Conservation (phyloP, 805 yeast species). For the Starmerella vitae region DNA sequence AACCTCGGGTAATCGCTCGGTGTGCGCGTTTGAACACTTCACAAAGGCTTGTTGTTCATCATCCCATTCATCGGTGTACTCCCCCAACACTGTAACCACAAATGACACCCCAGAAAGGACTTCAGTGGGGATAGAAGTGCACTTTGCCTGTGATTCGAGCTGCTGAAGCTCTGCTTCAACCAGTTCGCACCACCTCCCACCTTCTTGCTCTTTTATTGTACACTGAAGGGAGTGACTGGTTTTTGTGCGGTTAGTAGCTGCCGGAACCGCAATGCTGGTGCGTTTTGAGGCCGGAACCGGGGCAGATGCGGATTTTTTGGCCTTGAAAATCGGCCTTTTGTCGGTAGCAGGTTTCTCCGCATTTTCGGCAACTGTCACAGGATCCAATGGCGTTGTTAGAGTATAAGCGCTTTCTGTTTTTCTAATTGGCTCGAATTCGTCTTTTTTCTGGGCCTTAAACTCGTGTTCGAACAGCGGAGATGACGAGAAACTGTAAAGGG, state of each 20-base stretch:
- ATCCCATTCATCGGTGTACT: slow-evolving; percentile 11
- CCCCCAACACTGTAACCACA: slow-evolving; percentile 6
- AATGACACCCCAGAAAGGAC: slow-evolving; percentile 4
- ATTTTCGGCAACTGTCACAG: too few relatives aligned
- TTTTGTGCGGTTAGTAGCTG: slow-evolving; percentile 6
- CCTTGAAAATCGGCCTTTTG: too few relatives aligned
- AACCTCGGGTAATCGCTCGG: slow-evolving; percentile 4
- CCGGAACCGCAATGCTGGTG: slow-evolving; percentile 1
- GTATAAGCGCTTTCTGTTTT: too few relatives aligned
- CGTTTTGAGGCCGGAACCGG: background rate
- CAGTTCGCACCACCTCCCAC: too few relatives aligned
- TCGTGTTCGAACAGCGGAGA: slow-evolving; percentile 5
- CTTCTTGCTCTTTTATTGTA: background rate
- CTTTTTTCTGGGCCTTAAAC: background rate
- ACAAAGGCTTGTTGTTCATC: slow-evolving; percentile 4
- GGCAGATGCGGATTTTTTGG: slow-evolving; percentile 2
- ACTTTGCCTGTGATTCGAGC: background rate
- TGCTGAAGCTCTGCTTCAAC: too few relatives aligned
- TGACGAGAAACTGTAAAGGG: background rate
- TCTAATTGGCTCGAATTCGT: background rate
- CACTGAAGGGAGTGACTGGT: slow-evolving; percentile 3
- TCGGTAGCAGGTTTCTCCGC: too few relatives aligned
- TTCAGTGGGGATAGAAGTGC: background rate
- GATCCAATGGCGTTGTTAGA: too few relatives aligned
- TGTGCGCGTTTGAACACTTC: slow-evolving; percentile 3